Evolutionary conservation across 2,329 filamentous ascomycete genomes (phyloP).

Genomic region (Colletotrichum sublineola): DNA sequence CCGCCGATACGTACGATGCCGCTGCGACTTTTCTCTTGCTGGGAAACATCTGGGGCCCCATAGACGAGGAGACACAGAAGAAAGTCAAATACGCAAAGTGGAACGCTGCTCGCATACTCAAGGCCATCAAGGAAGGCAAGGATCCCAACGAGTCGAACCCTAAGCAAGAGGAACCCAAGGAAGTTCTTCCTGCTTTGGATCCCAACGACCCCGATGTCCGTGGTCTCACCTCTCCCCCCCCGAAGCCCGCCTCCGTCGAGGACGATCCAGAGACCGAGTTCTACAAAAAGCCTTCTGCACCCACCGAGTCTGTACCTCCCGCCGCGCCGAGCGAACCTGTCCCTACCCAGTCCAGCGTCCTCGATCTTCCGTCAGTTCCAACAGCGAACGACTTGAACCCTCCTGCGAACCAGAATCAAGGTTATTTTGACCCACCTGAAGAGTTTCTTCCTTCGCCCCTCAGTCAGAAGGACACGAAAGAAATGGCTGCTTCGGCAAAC

Average conservation of each 20-base stretch:
- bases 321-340: constrained; percentile 44
- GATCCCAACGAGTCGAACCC: constrained; percentile 96
- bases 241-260: constrained; percentile 63
- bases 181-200: constrained; percentile 64
- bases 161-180: constrained; percentile 67
- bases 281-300: constrained; percentile 44
- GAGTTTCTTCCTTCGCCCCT: constrained; percentile 53
- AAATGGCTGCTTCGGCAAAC: constrained; percentile 41
- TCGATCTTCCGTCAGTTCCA: constrained; percentile 41
- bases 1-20: constrained; percentile 92
- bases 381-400: constrained; percentile 23
- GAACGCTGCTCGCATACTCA: constrained; percentile 91
- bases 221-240: constrained; percentile 57
- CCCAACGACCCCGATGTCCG: constrained; percentile 76
- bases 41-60: constrained; percentile 83
- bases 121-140: constrained; percentile 88
- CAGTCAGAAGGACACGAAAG: constrained; percentile 50
- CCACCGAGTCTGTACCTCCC: constrained; percentile 45
- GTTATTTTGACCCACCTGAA: constrained; percentile 52
- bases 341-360: constrained; percentile 26
- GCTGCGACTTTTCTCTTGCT: constrained; percentile 93
- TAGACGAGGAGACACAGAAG: constrained; percentile 80
- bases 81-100: constrained; percentile 98
- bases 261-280: constrained; percentile 63
- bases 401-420: constrained; percentile 45